Evolutionary conservation across 345 rosid species (phyloP).

Genomic region (Arabis alpina): DNA sequence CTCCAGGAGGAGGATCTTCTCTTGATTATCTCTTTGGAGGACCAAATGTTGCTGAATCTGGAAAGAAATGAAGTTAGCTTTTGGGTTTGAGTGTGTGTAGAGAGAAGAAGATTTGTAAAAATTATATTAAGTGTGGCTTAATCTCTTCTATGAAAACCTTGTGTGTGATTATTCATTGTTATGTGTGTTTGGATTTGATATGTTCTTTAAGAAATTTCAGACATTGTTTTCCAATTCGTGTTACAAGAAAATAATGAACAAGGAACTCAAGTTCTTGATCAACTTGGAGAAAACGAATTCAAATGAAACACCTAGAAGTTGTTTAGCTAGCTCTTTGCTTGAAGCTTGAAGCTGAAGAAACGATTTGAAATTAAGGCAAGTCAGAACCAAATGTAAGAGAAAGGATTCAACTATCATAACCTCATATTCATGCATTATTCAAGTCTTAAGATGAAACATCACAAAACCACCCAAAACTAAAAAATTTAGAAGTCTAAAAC

Average conservation of each 20-base stretch:
- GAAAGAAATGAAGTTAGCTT: constrained; percentile 12
- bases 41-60: constrained; percentile 32
- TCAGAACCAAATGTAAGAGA: neutral
- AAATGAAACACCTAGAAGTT: too few relatives aligned
- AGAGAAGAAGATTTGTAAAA: constrained; percentile 27
- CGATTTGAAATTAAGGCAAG: too few relatives aligned
- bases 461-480: neutral
- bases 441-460: neutral
- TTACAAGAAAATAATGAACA: too few relatives aligned
- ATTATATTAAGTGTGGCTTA: constrained; percentile 22
- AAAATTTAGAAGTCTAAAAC: neutral
- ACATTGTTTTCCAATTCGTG: too few relatives aligned
- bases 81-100: too few relatives aligned
- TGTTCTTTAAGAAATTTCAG: too few relatives aligned
- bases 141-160: constrained; percentile 1
- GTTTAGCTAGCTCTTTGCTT: too few relatives aligned
- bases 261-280: too few relatives aligned
- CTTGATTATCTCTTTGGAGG: constrained; percentile 60
- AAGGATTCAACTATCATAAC: neutral
- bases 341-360: too few relatives aligned
- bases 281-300: too few relatives aligned
- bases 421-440: constrained; percentile 13
- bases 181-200: too few relatives aligned
- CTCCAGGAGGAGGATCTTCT: constrained; percentile 66
- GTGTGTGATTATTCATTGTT: neutral